These are phyloP conservation scores for Daldinia caldariorum DNA, from an alignment of 495 filamentous ascomycete species.

Conservation along the genomic window DNA sequence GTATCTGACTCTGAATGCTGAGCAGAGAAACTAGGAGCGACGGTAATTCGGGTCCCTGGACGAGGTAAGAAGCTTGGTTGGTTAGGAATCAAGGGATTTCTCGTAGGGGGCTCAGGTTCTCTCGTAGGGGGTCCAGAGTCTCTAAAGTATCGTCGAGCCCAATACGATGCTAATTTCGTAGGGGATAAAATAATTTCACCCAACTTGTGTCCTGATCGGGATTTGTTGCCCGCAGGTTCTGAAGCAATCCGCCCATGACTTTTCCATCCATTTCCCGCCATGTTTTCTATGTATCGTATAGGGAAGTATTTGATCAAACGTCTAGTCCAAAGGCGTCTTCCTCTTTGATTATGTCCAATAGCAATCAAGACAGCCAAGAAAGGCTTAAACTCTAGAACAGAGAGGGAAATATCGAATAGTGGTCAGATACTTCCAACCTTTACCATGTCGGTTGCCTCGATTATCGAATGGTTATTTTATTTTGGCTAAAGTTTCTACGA, in stretches of 20 bases:
- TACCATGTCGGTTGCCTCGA: not conserved
- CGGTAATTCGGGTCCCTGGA: not conserved
- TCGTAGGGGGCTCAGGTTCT: not conserved
- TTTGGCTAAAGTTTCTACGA: slow-evolving; percentile 18
- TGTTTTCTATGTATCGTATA: not conserved
- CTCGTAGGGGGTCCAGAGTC: not conserved
- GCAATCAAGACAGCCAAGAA: not conserved
- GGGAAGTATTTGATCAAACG: not conserved
- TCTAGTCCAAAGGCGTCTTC: not conserved
- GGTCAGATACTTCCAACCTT: not conserved
- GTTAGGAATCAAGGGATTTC: slow-evolving; percentile 1
- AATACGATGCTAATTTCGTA: not conserved
- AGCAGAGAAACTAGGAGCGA: not conserved
- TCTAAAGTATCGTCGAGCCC: not conserved
- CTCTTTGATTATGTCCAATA: not conserved
- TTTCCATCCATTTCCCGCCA: not conserved
- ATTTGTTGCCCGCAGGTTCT: not conserved
- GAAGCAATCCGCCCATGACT: not conserved
- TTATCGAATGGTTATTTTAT: slow-evolving; percentile 11
- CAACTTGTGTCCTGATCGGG: not conserved
- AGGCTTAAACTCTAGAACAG: not conserved
- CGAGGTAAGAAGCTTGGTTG: not conserved
- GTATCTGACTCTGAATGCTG: not conserved
- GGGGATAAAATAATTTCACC: not conserved
- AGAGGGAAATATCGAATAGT: not conserved